phyloP scores from a whole-genome alignment of 1,284 basidiomycete species.

The Leccinum griseonigrum region DNA sequence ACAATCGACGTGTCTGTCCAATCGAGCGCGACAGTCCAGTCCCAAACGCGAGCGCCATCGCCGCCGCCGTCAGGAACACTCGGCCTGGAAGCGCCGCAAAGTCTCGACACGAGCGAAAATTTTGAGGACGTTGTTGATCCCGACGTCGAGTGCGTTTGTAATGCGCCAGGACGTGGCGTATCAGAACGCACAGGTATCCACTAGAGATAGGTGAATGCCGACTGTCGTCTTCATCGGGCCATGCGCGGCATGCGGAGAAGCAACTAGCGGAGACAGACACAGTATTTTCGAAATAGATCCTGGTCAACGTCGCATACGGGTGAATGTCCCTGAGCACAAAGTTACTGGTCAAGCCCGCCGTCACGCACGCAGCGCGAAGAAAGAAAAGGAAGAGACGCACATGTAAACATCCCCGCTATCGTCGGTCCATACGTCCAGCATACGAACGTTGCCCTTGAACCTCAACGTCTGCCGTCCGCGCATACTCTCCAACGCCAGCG shows the following conservation, averaged over 20 bases:
- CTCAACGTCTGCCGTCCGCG: slow-evolving; percentile 31
- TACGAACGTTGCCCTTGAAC: slow-evolving; percentile 48
- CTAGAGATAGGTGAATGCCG: too few species aligned
- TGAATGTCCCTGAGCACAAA: slow-evolving; percentile 58
- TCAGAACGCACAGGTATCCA: too few species aligned
- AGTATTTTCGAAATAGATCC: too few species aligned
- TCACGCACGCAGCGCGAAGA: not conserved
- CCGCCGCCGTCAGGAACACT: not conserved
- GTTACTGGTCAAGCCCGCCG: not conserved
- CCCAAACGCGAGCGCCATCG: not conserved
- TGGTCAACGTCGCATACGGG: slow-evolving; percentile 46
- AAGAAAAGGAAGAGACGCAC: slow-evolving; percentile 32
- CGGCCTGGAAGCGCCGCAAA: slow-evolving; percentile 13
- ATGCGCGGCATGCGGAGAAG: too few species aligned
- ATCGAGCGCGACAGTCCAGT: slow-evolving; percentile 38
- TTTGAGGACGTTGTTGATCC: too few species aligned
- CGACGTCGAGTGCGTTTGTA: too few species aligned
- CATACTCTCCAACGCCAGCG: slow-evolving; percentile 59
- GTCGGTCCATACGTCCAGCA: slow-evolving; percentile 60
- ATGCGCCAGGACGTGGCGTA: too few species aligned
- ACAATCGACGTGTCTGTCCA: slow-evolving; percentile 75
- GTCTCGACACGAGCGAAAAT: not conserved
- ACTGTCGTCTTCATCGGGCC: too few species aligned
- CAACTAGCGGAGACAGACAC: too few species aligned
- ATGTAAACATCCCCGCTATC: slow-evolving; percentile 38